A percentile compares a stretch with the other conserved stretches of the same genome.
phyloP scores from a whole-genome alignment of 768 basidiomycete genomes.

The Kwoniella bestiolae region DNA sequence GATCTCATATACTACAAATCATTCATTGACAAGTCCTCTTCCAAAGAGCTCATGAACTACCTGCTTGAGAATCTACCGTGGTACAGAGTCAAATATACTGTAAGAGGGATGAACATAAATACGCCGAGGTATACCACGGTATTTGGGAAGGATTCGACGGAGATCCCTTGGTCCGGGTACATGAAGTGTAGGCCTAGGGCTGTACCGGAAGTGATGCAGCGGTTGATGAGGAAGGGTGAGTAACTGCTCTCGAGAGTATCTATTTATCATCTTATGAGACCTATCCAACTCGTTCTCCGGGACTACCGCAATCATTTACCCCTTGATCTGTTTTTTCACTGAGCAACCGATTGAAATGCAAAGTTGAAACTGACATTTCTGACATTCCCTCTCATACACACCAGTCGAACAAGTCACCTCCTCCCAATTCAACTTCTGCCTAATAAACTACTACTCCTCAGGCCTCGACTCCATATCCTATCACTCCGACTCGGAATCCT shows the following conservation, averaged over 20 bases:
- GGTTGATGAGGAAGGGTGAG: constrained; percentile 46
- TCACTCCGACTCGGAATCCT: constrained; percentile 54
- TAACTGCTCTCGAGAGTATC: no score
- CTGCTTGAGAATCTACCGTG: constrained; percentile 50
- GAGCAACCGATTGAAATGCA: no score
- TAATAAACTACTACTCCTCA: constrained; percentile 55
- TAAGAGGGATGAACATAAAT: constrained; percentile 46
- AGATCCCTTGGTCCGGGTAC: constrained; percentile 44
- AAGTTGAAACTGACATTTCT: no score
- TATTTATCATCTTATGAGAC: background rate
- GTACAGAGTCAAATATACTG: constrained; percentile 53
- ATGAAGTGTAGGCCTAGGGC: constrained; percentile 48
- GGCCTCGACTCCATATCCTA: constrained; percentile 56
- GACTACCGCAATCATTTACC: no score
- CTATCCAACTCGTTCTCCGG: no score
- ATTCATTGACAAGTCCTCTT: constrained; percentile 39
- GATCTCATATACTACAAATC: constrained; percentile 50
- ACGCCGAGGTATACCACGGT: constrained; percentile 56
- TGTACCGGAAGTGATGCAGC: constrained; percentile 50
- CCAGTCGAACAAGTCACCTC: constrained; percentile 52
- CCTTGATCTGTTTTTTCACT: no score
- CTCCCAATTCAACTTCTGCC: constrained; percentile 55
- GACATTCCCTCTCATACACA: no score
- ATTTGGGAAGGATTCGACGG: constrained; percentile 53
- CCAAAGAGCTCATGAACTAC: constrained; percentile 40